Base-by-base conservation (phyloP, 768 basidiomycete genomes). In the Kwoniella bestiolae region DNA sequence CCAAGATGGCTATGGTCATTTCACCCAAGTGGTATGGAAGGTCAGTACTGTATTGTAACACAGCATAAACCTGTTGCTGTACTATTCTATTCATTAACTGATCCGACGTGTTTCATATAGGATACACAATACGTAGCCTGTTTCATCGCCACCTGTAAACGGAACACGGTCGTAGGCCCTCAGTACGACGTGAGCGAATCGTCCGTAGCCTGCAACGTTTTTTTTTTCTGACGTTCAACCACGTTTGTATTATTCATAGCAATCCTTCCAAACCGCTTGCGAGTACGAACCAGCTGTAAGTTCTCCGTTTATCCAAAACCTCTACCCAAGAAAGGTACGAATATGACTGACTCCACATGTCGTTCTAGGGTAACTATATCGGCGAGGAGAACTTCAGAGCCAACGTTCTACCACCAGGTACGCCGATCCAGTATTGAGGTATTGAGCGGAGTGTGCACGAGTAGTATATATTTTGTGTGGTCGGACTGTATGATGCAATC, bases 11-110 rank as follows among this genome's bases (percentile, higher is more conserved):
- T 38, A 31, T 7, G 68, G 63, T n/a, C 68, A 69, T 50, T 65
- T 69, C 56, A 61, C 68, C 6, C 68, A 69, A 41, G 55, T 58
- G 1, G 63, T 69, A 1, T 69, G 68, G 68, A 69, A 69, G 62
- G 68, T 67, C 16, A 45, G 60, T 50, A 16, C 11, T 29, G 18
- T 12, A 8, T 59, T 18, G 34, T n/a, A 16, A 18, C n/a, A 16
- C 26, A 1, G 25, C 31, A 1, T 9, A n/a, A 26, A 35, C n/a
- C n/a, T n/a, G 26, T 11, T 23, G 25, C n/a, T 3, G 5, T 26
- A 57, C 14, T 21, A 7, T n/a, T 35, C 25, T n/a, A 23, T 35
- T 9, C 14, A 16, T n/a, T 23, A 11, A 1, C 35, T 44, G 29
- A 7, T 21, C 51, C n/a, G 3, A 34, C 56, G 46, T 23, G 29